Evolutionary conservation across 805 yeast genomes (phyloP), one percentile per base, ranked within the genome.

Genomic region (Pichia thaimueangensis): DNA sequence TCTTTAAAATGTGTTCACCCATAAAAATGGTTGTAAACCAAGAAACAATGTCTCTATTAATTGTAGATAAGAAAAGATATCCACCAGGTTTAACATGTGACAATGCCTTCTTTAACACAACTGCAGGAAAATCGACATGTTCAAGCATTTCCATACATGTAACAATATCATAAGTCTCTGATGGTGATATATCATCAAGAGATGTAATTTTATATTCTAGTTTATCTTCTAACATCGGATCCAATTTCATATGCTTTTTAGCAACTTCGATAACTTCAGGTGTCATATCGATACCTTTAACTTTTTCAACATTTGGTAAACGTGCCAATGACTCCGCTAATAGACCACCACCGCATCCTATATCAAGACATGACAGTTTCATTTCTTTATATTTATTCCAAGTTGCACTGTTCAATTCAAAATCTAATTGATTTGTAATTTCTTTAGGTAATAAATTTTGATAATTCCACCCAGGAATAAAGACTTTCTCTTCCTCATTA

Each of bases 321-420:
- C 99, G 69, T 0, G 95, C 96, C 56, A 93, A 62, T 0, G 91
- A 80, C 58, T 93, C 99, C 5, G 89, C 69, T 16, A 93, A 65
- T 21, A 93, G 80, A 0, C 98, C 99, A n/a, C 98, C 99, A 16
- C 99, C 99, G 60, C 98, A 93, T 1, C 99, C 99, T 41, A 93
- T 79, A 58, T 93, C 99, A 43, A 93, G 65, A 1, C 80, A 88
- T 13, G 62, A 59, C 40, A 78, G 65, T 35, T 71, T 64, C 42
- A 72, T 51, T 4, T 58, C 45, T 4, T 42, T 45, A 32, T 65
- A 62, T 23, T 64, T 54, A 29, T 62, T 63, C 9, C 68, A 69
- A 43, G 75, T 57, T 36, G 70, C 68, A 15, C 52, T 44, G 20
- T 76, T 77, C 44, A 78, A 80, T 44, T 80, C 82, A 20, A 48